phyloP scores from a whole-genome alignment of 768 basidiomycete genomes.

The Hortiboletus campestris region DNA sequence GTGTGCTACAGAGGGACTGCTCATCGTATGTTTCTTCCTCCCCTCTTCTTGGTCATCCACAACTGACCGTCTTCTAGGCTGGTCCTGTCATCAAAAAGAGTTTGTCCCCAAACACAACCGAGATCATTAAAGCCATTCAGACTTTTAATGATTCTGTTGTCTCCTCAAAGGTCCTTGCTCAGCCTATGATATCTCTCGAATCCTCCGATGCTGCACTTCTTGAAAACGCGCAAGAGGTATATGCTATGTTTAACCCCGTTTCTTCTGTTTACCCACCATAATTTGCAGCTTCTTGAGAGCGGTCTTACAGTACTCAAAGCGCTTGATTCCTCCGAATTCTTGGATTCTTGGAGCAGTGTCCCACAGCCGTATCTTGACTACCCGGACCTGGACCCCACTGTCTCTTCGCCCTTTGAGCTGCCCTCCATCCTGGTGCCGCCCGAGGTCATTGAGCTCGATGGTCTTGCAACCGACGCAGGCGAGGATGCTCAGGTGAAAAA shows the following conservation, averaged over 20 bases:
- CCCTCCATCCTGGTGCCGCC: conserved; percentile 84
- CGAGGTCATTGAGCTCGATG: conserved; percentile 80
- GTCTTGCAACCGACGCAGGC: conserved; percentile 62
- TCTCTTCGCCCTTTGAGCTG: conserved; percentile 57
- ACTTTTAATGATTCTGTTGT: conserved; percentile 61
- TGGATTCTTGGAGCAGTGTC: conserved; percentile 52
- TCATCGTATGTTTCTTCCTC: conserved; percentile 50
- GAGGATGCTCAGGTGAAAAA: conserved; percentile 74
- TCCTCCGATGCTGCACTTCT: conserved; percentile 36
- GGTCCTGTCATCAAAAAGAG: conserved; percentile 65
- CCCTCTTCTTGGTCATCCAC: background rate
- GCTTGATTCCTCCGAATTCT: conserved; percentile 61
- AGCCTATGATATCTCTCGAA: conserved; percentile 56
- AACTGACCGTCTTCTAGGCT: conserved; percentile 42
- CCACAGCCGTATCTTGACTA: conserved; percentile 64
- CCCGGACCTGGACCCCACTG: conserved; percentile 39
- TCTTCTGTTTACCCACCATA: background rate
- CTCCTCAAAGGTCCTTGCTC: conserved; percentile 60
- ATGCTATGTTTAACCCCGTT: conserved; percentile 1
- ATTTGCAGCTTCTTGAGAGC: conserved; percentile 66
- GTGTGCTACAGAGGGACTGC: conserved; percentile 78
- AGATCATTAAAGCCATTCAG: conserved; percentile 72
- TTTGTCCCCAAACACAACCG: conserved; percentile 55
- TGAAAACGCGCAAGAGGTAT: conserved; percentile 68
- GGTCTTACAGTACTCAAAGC: conserved; percentile 60